Evolutionary conservation across 2,329 filamentous ascomycete genomes (phyloP).

Genomic region (Fusarium chaquense): DNA sequence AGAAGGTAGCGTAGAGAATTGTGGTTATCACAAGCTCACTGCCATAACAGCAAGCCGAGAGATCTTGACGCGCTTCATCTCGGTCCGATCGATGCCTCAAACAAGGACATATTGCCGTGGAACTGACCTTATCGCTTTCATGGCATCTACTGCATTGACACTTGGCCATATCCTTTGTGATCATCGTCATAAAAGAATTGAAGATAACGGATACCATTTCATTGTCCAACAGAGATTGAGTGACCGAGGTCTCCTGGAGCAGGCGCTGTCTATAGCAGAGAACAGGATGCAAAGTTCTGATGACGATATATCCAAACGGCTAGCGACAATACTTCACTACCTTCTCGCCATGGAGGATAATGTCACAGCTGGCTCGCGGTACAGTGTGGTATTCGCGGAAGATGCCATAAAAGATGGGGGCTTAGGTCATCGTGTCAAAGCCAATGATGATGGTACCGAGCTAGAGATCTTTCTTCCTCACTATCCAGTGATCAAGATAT

Average conservation of each 20-base stretch:
- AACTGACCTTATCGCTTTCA: constrained; percentile 63
- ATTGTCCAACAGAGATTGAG: constrained; percentile 56
- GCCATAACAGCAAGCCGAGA: constrained; percentile 63
- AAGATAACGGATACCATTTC: constrained; percentile 43
- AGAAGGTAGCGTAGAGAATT: constrained; percentile 50
- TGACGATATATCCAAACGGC: constrained; percentile 56
- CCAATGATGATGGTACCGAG: constrained; percentile 18
- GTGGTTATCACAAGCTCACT: constrained; percentile 59
- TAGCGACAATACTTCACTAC: constrained; percentile 56
- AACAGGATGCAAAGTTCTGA: constrained; percentile 50
- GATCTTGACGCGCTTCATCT: constrained; percentile 60
- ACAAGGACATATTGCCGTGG: constrained; percentile 58
- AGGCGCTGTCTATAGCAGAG: constrained; percentile 53
- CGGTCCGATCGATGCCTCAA: constrained; percentile 57
- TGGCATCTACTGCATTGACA: constrained; percentile 62
- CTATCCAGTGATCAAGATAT: constrained; percentile 56
- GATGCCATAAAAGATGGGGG: constrained; percentile 38
- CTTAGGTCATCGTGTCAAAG: constrained; percentile 29
- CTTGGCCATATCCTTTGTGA: constrained; percentile 59
- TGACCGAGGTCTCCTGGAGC: constrained; percentile 57
- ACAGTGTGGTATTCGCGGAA: constrained; percentile 37
- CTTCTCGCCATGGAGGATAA: constrained; percentile 58
- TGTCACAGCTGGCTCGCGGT: constrained; percentile 47
- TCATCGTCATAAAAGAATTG: constrained; percentile 35
- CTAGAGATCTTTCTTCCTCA: constrained; percentile 58